phyloP scores from a whole-genome alignment of 257 asterid species.

The Penstemon newberryi region DNA sequence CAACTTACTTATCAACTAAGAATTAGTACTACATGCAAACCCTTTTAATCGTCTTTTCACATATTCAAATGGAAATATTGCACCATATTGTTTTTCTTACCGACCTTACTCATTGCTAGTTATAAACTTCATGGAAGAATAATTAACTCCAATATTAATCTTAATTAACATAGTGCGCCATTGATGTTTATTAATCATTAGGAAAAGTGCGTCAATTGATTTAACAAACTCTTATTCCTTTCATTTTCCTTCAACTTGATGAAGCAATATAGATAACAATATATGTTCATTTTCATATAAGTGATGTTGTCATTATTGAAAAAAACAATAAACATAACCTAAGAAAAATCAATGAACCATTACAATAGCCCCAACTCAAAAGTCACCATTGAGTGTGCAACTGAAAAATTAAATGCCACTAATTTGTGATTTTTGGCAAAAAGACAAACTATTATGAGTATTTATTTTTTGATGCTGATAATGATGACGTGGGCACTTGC shows the following conservation, averaged over 20 bases:
- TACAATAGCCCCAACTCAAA: conserved; percentile 19
- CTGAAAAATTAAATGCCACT: conserved; percentile 21
- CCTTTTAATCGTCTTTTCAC: too few relatives aligned
- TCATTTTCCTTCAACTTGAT: conserved; percentile 11
- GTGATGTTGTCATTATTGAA: conserved; percentile 34
- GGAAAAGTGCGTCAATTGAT: not conserved
- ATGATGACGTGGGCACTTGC: conserved; percentile 36
- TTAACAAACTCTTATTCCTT: conserved; percentile 2
- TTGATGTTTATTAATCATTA: too few relatives aligned
- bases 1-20: too few relatives aligned
- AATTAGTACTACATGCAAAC: too few relatives aligned
- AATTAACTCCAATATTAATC: not conserved
- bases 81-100: too few relatives aligned
- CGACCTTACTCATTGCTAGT: too few relatives aligned
- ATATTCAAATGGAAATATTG: too few relatives aligned
- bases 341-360: conserved; percentile 14
- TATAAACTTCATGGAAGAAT: not conserved
- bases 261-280: not conserved
- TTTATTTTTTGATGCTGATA: conserved; percentile 10
- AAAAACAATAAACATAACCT: not conserved
- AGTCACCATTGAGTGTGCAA: conserved; percentile 31
- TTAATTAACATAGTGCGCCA: too few relatives aligned
- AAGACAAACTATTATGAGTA: conserved; percentile 3
- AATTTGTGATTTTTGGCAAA: conserved; percentile 18
- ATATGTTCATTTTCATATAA: not conserved